phyloP scores from a whole-genome alignment of 116 monocot genomes.

The Cymodocea nodosa region DNA sequence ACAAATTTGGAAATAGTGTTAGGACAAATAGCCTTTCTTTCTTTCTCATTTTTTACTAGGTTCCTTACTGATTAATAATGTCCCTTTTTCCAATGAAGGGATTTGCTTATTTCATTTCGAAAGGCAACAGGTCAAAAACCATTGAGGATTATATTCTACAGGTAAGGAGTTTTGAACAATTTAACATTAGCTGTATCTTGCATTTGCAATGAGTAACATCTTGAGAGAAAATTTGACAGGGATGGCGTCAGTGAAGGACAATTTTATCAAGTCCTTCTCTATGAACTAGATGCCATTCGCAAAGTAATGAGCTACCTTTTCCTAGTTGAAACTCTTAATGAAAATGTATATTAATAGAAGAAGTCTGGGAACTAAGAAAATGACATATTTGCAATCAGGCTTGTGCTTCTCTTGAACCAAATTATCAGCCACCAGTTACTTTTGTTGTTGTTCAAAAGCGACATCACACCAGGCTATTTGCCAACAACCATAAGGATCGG shows the following conservation, averaged over 20 bases:
- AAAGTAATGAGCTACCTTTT: conserved; percentile 21
- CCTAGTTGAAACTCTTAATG: neutral
- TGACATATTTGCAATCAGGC: conserved; percentile 24
- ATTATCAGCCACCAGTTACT: conserved; percentile 70
- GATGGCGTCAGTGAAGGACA: conserved; percentile 60
- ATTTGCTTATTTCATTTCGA: conserved; percentile 48
- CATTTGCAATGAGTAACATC: neutral
- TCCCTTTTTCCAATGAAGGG: conserved; percentile 22
- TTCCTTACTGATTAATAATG: neutral
- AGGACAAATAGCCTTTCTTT: neutral
- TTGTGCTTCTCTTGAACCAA: conserved; percentile 66
- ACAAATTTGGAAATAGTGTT: no score
- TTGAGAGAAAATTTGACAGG: conserved; percentile 10
- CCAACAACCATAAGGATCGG: conserved; percentile 45
- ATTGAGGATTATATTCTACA: conserved; percentile 59
- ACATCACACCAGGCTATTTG: conserved; percentile 64
- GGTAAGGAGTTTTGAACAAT: conserved; percentile 12
- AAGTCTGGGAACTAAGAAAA: neutral
- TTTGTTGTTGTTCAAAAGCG: conserved; percentile 79
- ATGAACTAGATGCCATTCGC: conserved; percentile 47
- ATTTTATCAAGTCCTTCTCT: conserved; percentile 39
- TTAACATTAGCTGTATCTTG: neutral
- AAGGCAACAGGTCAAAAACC: conserved; percentile 60
- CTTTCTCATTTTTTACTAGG: neutral
- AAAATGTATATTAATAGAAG: neutral